Evolutionary conservation across 495 filamentous ascomycete genomes (phyloP), one percentile per base, ranked within the genome.

Genomic region (Penicillium coprophilum): DNA sequence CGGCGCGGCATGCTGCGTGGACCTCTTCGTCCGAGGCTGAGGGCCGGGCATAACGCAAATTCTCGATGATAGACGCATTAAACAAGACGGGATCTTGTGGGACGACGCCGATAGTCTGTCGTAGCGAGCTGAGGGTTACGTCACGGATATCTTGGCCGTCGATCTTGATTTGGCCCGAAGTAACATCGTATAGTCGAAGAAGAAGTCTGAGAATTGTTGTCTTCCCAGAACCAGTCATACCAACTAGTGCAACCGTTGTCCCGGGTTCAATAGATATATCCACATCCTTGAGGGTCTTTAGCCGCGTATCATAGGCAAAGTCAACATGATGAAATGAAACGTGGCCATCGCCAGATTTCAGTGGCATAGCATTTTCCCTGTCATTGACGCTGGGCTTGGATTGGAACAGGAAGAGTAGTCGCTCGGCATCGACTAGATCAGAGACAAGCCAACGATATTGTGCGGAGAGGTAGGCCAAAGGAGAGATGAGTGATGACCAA

Each of bases 121-220:
- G 79, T 21, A 93, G 72, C 62, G 87, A 90, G 56, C 64, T 77
- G 17, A 88, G 74, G 10, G 83, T 87, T 20, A 91, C 78, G 39
- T 88, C 80, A 15, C 81, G 77, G 47, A 92, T 83, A 62, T 92
- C 84, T 50, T 90, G 87, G 4, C 83, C 85, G 64, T 92, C 89
- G 48, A 93, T 87, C n/a, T 69, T 65, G 51, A 92, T 88, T 3
- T 70, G 73, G 2, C 89, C 89, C 12, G 64, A 63, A 4, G 73
- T 79, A 3, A 87, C 78, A 59, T 92, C 86, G 71, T 89, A 92
- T 65, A 87, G 86, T 0, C 89, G 78, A 56, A 83, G 77, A 17
- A 92, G 78, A 7, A 92, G 78, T 59, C 89, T 87, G 43, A 91
- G 72, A 38, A 90, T 85, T 3, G 88, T 90, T 3, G 88, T 87